Evolutionary conservation across 768 basidiomycete species (phyloP), one percentile per base, ranked within the genome.

Genomic region (Leccinum fibrillosum): DNA sequence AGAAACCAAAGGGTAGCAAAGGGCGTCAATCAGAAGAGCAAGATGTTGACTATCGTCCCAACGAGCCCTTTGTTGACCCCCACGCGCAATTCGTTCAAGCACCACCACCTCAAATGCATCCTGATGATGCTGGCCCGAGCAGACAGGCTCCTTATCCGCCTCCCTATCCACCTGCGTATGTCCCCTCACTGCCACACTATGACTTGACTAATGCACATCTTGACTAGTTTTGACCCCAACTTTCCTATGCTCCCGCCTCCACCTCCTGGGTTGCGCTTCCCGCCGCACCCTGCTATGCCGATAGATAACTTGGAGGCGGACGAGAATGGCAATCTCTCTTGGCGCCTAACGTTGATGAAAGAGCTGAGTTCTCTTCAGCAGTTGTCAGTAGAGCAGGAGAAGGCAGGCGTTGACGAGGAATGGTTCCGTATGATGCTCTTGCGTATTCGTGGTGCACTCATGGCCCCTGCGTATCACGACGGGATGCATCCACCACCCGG

Each of bases 391-490:
- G 88, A 92, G 64, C 91, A 92, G 67, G 89, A 93, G 69, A 92
- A 91, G 73, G 83, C 84, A 19, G 88, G 87, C 30, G 86, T 82
- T 3, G 89, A 90, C 52, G 85, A 84, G 48, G 91, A 93, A 61
- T 94, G 91, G 91, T 94, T 86, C 65, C 77, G 87, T 61, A 86
- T 89, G 83, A 92, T 93, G 90, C 68, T 92, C 9, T 79, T 89
- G 67, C 84, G 89, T n/a, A 84, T 92, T 45, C 79, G 91, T 55
- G 80, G 79, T 47, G 87, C 87, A 17, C 77, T 92, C 61, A 84
- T 91, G 82, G 83, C 77, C 4, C 71, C 74, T 53, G 70, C 75
- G 1, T 72, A 72, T 32, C 71, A 62, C 44, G 74, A 76, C 32
- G 76, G 71, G 19, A 71, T 75, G 71, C 76, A 70, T 51, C 73